Base-by-base conservation (phyloP, 805 yeast genomes). In the Teunomyces atbi region DNA sequence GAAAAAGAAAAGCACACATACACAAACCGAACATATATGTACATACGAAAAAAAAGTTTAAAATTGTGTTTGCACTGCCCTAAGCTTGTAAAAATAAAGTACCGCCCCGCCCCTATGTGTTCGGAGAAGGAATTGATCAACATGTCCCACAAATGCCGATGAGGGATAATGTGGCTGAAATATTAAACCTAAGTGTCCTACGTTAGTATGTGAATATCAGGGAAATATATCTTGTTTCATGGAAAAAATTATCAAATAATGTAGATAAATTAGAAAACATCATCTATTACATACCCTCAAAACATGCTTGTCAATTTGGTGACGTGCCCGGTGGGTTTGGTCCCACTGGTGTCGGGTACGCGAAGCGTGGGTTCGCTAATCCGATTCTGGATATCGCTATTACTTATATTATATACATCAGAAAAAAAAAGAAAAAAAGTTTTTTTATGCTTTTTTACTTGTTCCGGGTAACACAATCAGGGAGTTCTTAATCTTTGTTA, bases 181-280 rank as follows among this genome's bases (percentile, higher is more conserved):
- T 5, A 19, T 5, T 11, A 37, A 12, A 18, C 11, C 15, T 16
- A 6, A 7, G 8, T 13, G 8, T 15, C 10, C 42, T 38, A 38
- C 8, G 33, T 38, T 38, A 38, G 30, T 28, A 27, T 38, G 42
- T 38, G 30, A 38, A 28, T 38, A 38, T 38, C 33, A 27, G 42
- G 20, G 20, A 13, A 19, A 38, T 38, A 26, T 35, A 30, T 28
- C 36, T 29, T 13, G 34, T 29, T 41, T 41, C 28, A 28, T 28
- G 43, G 36, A 29, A 29, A 28, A 30, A 30, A 6, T 23, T 40
- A 21, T 52, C 55, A 52, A 52, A 49, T 52, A 52, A 52, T 52
- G 55, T 52, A 52, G 55, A 52, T 52, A 52, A 52, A 50, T 46
- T 35, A 48, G 21, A 30, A 33, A 34, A 29, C 44, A 32, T 41